These are phyloP conservation scores for Metarhizium guizhouense DNA, from an alignment of 2,329 filamentous ascomycete genomes.

Conservation along the genomic window DNA sequence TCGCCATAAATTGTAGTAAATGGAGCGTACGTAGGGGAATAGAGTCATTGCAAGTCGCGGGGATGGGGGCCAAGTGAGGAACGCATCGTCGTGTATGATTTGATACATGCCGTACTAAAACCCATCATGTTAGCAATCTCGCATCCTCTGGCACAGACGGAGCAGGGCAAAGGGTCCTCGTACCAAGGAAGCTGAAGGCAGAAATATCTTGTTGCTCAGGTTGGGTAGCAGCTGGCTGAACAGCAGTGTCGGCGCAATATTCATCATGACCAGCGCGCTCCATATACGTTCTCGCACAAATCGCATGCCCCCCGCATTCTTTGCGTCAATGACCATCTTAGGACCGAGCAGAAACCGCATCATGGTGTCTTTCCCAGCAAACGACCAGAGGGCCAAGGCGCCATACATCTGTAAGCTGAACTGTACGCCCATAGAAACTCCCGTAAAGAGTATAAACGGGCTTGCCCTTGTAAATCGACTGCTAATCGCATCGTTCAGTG, in stretches of 20 bases:
- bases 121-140: constrained; percentile 2
- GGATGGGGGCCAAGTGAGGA: constrained; percentile 44
- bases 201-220: constrained; percentile 30
- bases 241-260: constrained; percentile 37
- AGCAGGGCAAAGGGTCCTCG: constrained; percentile 8
- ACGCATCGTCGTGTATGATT: constrained; percentile 33
- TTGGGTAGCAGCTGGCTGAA: constrained; percentile 34
- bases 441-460: constrained; percentile 56
- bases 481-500: constrained; percentile 52
- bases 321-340: constrained; percentile 19
- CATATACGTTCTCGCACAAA: constrained; percentile 21
- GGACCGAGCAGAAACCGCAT: constrained; percentile 31
- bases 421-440: constrained; percentile 40
- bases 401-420: constrained; percentile 47
- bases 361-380: constrained; percentile 40
- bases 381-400: constrained; percentile 37
- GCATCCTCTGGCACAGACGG: background rate
- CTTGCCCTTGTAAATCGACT: constrained; percentile 43
- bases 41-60: constrained; percentile 40
- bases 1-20: constrained; percentile 38
- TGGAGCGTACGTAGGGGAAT: constrained; percentile 35
- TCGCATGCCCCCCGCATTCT: constrained; percentile 12
- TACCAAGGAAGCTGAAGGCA: constrained; percentile 34
- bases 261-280: constrained; percentile 29
- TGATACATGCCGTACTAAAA: constrained; percentile 39